Conservation (phyloP, 208 protist species). For the Trypanosoma mega region DNA sequence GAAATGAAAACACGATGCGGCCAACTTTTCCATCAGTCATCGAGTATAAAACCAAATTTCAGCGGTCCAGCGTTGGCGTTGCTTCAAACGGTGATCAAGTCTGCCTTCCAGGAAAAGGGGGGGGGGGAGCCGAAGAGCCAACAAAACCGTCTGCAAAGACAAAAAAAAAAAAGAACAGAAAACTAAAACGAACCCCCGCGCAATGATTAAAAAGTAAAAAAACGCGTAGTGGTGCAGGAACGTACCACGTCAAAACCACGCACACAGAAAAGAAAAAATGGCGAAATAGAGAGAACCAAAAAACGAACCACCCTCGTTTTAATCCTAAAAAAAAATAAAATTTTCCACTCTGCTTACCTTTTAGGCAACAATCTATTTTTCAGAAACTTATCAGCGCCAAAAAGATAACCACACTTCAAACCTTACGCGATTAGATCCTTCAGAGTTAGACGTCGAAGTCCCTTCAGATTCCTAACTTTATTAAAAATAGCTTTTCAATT, state of each 20-base stretch:
- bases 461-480: too few relatives aligned
- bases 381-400: too few relatives aligned
- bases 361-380: too few relatives aligned
- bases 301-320: too few relatives aligned
- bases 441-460: too few relatives aligned
- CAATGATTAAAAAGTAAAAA: neutral
- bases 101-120: neutral
- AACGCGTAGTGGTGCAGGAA: neutral
- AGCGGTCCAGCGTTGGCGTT: too few relatives aligned
- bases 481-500: too few relatives aligned
- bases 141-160: neutral
- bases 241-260: neutral
- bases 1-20: neutral
- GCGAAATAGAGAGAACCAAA: neutral
- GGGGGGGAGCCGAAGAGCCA: neutral
- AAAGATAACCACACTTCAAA: too few relatives aligned
- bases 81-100: neutral
- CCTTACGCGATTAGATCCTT: too few relatives aligned
- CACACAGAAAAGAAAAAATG: neutral
- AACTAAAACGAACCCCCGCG: neutral
- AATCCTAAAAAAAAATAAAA: too few relatives aligned
- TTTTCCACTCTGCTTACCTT: too few relatives aligned
- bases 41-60: neutral
- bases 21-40: neutral
- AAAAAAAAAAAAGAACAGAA: slow-evolving; percentile 10